Conservation (phyloP, 352 stramenopile genomes). For the Thraustotheca clavata region DNA sequence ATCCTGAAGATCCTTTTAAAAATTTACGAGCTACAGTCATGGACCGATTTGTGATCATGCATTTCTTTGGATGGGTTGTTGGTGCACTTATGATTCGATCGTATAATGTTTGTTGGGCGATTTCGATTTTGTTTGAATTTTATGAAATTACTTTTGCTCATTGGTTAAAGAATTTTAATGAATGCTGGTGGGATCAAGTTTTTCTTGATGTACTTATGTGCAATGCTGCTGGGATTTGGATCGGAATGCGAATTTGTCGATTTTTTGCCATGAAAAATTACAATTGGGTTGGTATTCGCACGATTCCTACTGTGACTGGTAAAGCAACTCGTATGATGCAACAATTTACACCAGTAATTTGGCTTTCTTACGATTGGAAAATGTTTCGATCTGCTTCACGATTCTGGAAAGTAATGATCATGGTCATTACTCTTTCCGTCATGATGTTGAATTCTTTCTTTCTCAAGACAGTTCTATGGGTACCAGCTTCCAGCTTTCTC, state of each 20-base stretch:
- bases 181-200: conserved; percentile 94
- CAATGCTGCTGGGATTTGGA: conserved; percentile 88
- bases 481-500: conserved; percentile 70
- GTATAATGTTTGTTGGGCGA: conserved; percentile 71
- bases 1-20: conserved; percentile 60
- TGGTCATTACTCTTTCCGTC: conserved; percentile 86
- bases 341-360: conserved; percentile 87
- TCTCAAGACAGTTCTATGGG: conserved; percentile 89
- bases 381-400: conserved; percentile 87
- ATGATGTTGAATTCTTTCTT: conserved; percentile 96
- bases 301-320: conserved; percentile 68
- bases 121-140: conserved; percentile 80
- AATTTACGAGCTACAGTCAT: conserved; percentile 77
- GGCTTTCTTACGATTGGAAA: conserved; percentile 90
- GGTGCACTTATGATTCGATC: conserved; percentile 79
- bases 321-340: conserved; percentile 74
- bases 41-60: conserved; percentile 85
- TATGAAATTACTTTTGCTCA: conserved; percentile 86
- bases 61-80: conserved; percentile 87
- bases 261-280: conserved; percentile 85
- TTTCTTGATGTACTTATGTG: conserved; percentile 92
- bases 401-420: conserved; percentile 84
- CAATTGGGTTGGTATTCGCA: conserved; percentile 84
- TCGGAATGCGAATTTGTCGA: conserved; percentile 79
- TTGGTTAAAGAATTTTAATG: conserved; percentile 91